These are phyloP conservation scores for Tetracladium maxilliforme DNA, from an alignment of 2,329 filamentous ascomycete species.

Conservation along the genomic window DNA sequence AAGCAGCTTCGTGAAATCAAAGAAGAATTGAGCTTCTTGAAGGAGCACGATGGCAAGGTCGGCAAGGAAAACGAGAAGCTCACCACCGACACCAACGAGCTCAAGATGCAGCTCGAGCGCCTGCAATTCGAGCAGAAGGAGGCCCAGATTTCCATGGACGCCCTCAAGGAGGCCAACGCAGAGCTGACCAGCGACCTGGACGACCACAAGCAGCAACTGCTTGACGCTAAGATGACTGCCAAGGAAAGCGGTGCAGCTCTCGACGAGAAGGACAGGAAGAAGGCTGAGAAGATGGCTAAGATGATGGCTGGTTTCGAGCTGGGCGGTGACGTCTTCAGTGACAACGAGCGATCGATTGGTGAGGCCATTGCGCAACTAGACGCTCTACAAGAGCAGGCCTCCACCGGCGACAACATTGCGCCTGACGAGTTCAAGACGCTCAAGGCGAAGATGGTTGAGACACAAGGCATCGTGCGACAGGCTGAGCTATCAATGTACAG, in stretches of 20 bases:
- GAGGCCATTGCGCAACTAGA: constrained; percentile 77
- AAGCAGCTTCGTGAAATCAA: constrained; percentile 69
- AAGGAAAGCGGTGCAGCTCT: constrained; percentile 82
- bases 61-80: constrained; percentile 86
- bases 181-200: constrained; percentile 88
- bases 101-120: constrained; percentile 94
- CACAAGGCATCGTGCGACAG: constrained; percentile 83
- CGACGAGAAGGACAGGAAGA: constrained; percentile 97
- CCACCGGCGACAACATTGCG: constrained; percentile 63
- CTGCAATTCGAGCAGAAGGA: constrained; percentile 94
- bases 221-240: constrained; percentile 92
- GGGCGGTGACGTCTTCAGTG: constrained; percentile 81
- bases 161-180: constrained; percentile 85
- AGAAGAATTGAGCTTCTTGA: constrained; percentile 73
- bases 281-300: constrained; percentile 98
- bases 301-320: constrained; percentile 99
- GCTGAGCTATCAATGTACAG: constrained; percentile 72
- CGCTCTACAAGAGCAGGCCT: constrained; percentile 59
- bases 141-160: constrained; percentile 93
- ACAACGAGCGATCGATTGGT: constrained; percentile 76
- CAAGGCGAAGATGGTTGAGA: constrained; percentile 67
- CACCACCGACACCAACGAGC: constrained; percentile 73
- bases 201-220: constrained; percentile 87
- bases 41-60: constrained; percentile 70
- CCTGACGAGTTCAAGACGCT: constrained; percentile 70